A percentile compares a stretch with the other conserved stretches of the same genome.
These are phyloP conservation scores for Penicillium taxi DNA, from an alignment of 495 filamentous ascomycete species.

Conservation along the genomic window DNA sequence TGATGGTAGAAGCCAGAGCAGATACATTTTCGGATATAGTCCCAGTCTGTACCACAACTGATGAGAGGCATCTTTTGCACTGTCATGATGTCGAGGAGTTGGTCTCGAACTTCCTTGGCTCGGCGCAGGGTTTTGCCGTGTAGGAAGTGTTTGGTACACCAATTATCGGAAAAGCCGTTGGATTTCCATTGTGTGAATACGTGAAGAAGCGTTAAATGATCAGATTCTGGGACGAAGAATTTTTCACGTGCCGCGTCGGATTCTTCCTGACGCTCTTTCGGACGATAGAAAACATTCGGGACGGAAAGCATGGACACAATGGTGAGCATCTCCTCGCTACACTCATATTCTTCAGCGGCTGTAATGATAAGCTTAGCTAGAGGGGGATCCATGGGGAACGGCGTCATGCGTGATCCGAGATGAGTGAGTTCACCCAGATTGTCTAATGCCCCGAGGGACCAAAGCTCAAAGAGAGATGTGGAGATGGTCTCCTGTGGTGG, in stretches of 20 bases:
- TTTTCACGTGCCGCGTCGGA: slow-evolving; percentile 95
- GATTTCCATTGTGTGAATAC: slow-evolving; percentile 94
- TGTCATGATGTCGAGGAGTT: slow-evolving; percentile 91
- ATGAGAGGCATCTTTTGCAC: slow-evolving; percentile 81
- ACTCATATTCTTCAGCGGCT: slow-evolving; percentile 72
- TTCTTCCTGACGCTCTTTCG: slow-evolving; percentile 95
- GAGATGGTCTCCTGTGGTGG: slow-evolving; percentile 97
- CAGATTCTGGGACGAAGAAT: slow-evolving; percentile 96
- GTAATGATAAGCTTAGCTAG: slow-evolving; percentile 92
- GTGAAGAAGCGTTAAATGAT: slow-evolving; percentile 91
- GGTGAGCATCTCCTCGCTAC: slow-evolving; percentile 95
- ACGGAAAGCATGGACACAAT: slow-evolving; percentile 98
- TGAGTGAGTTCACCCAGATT: slow-evolving; percentile 88
- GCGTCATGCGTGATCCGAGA: slow-evolving; percentile 86
- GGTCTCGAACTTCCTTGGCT: slow-evolving; percentile 88
- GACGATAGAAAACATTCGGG: slow-evolving; percentile 93
- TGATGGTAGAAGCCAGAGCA: slow-evolving; percentile 98
- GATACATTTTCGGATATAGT: slow-evolving; percentile 90
- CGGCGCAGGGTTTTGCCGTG: slow-evolving; percentile 85
- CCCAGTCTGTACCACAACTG: slow-evolving; percentile 95
- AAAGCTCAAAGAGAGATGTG: slow-evolving; percentile 94
- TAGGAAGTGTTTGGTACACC: slow-evolving; percentile 89
- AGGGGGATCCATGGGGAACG: slow-evolving; percentile 94
- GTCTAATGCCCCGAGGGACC: slow-evolving; percentile 89
- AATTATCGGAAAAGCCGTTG: slow-evolving; percentile 82